Conservation (phyloP, 495 filamentous ascomycete genomes). For the Trichoderma reesei region DNA sequence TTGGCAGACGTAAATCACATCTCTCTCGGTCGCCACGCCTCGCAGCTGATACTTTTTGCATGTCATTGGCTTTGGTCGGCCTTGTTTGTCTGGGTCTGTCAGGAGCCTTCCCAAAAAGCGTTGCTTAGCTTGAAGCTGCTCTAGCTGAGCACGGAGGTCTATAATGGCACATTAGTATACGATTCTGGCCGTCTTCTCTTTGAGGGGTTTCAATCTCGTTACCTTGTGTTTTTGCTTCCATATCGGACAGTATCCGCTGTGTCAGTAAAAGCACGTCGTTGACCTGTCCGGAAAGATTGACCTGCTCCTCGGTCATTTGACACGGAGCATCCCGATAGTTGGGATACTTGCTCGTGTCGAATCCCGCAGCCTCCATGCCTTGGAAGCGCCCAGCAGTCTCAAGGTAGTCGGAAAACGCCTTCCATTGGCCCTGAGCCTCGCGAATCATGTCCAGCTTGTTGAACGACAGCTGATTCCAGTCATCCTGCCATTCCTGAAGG, state of each 20-base stretch:
- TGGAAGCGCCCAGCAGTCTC: slow-evolving; percentile 27
- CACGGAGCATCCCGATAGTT: slow-evolving; percentile 34
- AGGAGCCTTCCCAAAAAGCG: slow-evolving; percentile 21
- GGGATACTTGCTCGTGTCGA: slow-evolving; percentile 42
- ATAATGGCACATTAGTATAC: slow-evolving; percentile 6
- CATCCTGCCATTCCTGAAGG: slow-evolving; percentile 8
- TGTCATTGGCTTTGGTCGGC: slow-evolving; percentile 8
- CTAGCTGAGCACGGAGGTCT: slow-evolving; percentile 10
- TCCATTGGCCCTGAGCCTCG: slow-evolving; percentile 28
- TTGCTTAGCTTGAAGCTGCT: slow-evolving; percentile 12
- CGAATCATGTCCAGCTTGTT: slow-evolving; percentile 18
- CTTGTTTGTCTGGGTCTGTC: slow-evolving; percentile 23
- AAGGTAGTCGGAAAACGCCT: slow-evolving; percentile 12
- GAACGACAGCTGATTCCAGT: slow-evolving; percentile 13
- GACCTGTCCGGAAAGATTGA: slow-evolving; percentile 9
- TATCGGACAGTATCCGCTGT: slow-evolving; percentile 14
- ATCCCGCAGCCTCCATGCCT: slow-evolving; percentile 22
- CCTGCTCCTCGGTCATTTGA: slow-evolving; percentile 26
- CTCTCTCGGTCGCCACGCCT: slow-evolving; percentile 27
- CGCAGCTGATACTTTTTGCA: slow-evolving; percentile 28
- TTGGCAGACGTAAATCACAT: slow-evolving; percentile 30
- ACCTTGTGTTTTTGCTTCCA: slow-evolving; percentile 14
- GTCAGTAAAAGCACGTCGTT: background rate
- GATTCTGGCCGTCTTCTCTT: background rate
- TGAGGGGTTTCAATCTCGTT: background rate